These are phyloP conservation scores for Drechslerella stenobrocha DNA, from an alignment of 2,329 filamentous ascomycete genomes.

Conservation along the genomic window DNA sequence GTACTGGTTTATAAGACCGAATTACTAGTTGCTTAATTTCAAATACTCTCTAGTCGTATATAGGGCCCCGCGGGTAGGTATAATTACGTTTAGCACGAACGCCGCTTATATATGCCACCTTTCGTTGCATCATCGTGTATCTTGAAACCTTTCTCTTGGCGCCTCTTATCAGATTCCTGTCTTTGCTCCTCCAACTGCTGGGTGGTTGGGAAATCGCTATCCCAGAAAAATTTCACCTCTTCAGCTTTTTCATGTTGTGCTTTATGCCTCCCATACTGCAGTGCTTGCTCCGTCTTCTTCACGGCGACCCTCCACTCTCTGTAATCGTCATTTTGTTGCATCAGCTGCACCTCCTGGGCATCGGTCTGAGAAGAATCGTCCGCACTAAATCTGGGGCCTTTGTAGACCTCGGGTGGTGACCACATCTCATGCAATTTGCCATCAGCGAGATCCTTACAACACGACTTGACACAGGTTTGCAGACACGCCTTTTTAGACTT, in stretches of 20 bases:
- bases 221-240: conserved; percentile 88
- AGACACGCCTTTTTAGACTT: conserved; percentile 71
- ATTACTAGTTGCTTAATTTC: too few relatives aligned
- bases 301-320: conserved; percentile 64
- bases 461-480: conserved; percentile 71
- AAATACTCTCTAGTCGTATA: too few relatives aligned
- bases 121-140: conserved; percentile 81
- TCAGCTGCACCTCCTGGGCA: conserved; percentile 60
- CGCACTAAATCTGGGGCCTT: conserved; percentile 28
- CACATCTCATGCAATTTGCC: conserved; percentile 47
- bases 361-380: conserved; percentile 22
- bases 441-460: conserved; percentile 60
- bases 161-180: conserved; percentile 66
- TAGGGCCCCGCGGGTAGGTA: too few relatives aligned
- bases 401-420: conserved; percentile 43
- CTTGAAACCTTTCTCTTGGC: conserved; percentile 68
- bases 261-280: conserved; percentile 71
- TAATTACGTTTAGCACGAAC: too few relatives aligned
- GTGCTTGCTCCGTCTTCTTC: conserved; percentile 67
- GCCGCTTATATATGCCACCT: conserved; percentile 57
- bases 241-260: conserved; percentile 70
- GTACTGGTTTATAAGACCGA: too few relatives aligned
- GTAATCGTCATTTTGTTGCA: conserved; percentile 59
- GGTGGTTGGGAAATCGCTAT: conserved; percentile 82
- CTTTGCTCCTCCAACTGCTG: conserved; percentile 73